Evolutionary conservation across 164 flowering plant species (phyloP).

Genomic region (Cinnamomum micranthum): DNA sequence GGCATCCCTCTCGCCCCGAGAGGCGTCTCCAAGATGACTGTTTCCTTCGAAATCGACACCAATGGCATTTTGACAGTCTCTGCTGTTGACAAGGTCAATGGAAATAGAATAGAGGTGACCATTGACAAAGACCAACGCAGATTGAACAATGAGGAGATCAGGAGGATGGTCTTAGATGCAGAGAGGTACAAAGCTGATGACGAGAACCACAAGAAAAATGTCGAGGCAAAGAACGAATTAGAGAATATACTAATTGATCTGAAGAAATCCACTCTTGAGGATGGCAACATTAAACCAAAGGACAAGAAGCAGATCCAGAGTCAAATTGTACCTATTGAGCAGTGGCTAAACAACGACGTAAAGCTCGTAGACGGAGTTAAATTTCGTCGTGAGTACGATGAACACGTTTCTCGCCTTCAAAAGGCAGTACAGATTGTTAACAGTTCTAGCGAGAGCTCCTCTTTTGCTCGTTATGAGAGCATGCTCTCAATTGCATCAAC

Average conservation of each 20-base stretch:
- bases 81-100: constrained; percentile 53
- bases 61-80: constrained; percentile 60
- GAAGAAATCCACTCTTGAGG: constrained; percentile 48
- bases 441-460: too few species aligned
- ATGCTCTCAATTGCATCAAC: too few species aligned
- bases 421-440: too few species aligned
- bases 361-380: constrained; percentile 21
- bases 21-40: constrained; percentile 46
- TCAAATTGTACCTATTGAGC: constrained; percentile 39
- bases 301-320: constrained; percentile 48
- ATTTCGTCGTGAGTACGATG: not conserved
- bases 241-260: constrained; percentile 50
- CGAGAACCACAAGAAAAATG: constrained; percentile 58
- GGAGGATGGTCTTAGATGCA: constrained; percentile 54
- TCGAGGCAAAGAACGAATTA: constrained; percentile 45
- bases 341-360: constrained; percentile 42
- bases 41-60: constrained; percentile 52
- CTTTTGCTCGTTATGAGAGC: too few species aligned
- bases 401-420: not conserved
- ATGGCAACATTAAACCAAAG: constrained; percentile 23
- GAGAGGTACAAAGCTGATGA: constrained; percentile 60
- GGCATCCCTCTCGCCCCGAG: constrained; percentile 60
- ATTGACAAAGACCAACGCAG: constrained; percentile 60
- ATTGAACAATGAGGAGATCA: constrained; percentile 52
- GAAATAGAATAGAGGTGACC: constrained; percentile 56